Evolutionary conservation across 1,139 yeast genomes (phyloP).

Genomic region (Meyerozyma smithsonii): DNA sequence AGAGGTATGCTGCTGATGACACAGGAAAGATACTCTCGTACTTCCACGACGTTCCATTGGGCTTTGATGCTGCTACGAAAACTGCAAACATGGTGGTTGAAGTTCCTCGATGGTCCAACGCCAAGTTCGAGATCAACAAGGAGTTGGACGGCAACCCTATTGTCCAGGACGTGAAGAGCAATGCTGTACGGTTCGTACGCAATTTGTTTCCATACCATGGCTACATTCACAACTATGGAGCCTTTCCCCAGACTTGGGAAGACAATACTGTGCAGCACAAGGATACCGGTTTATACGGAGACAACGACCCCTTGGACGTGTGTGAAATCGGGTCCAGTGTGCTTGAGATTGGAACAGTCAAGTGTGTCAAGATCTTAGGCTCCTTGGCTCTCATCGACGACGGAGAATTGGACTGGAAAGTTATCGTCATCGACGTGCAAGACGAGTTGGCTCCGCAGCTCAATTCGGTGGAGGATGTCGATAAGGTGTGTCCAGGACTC

Average conservation of each 20-base stretch:
- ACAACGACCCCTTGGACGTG: constrained; percentile 87
- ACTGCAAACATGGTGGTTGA: constrained; percentile 85
- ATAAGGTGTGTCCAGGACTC: constrained; percentile 71
- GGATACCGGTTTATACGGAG: constrained; percentile 80
- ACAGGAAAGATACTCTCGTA: constrained; percentile 68
- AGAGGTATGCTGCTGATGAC: constrained; percentile 53
- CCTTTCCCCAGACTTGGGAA: constrained; percentile 95
- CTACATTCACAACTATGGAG: constrained; percentile 89
- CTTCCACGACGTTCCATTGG: constrained; percentile 74
- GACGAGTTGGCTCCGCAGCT: constrained; percentile 75
- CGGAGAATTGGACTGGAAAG: constrained; percentile 94
- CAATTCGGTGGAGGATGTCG: constrained; percentile 73
- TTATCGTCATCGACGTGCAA: constrained; percentile 66
- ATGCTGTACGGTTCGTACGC: constrained; percentile 75
- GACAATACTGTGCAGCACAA: constrained; percentile 69
- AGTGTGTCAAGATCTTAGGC: constrained; percentile 80
- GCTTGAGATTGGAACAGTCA: constrained; percentile 69
- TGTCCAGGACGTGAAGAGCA: constrained; percentile 81
- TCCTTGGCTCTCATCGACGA: constrained; percentile 85
- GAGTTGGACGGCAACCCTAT: constrained; percentile 70
- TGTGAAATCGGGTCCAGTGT: constrained; percentile 81
- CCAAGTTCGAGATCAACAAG: constrained; percentile 79
- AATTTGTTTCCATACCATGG: constrained; percentile 91
- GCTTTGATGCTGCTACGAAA: constrained; percentile 57
- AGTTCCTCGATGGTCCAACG: constrained; percentile 89